Evolutionary conservation across 192 early-diverging fungal genomes (phyloP).

Genomic region (Chytriomyces sp.): DNA sequence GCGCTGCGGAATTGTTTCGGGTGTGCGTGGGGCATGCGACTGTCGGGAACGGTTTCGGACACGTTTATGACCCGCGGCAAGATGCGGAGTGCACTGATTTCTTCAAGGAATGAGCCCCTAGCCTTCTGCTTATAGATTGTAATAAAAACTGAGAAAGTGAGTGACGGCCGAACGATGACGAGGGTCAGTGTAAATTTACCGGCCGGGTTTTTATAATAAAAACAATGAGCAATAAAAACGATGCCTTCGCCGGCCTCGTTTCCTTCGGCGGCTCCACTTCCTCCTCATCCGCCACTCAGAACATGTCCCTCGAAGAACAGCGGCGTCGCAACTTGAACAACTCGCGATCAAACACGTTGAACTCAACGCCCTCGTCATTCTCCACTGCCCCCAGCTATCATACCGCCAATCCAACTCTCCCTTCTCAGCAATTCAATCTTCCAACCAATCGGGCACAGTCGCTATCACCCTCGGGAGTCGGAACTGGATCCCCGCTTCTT

Average conservation of each 20-base stretch:
- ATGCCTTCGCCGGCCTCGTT: slow-evolving; percentile 19
- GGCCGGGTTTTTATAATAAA: neutral
- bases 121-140: too few relatives aligned
- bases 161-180: too few relatives aligned
- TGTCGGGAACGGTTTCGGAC: slow-evolving; percentile 10
- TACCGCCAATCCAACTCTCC: neutral
- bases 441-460: too few relatives aligned
- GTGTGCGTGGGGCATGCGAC: slow-evolving; percentile 21
- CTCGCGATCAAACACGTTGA: neutral
- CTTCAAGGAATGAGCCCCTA: too few relatives aligned
- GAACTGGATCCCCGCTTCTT: neutral
- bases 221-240: neutral
- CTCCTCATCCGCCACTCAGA: neutral
- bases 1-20: slow-evolving; percentile 2
- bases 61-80: slow-evolving; percentile 1
- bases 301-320: slow-evolving; percentile 4
- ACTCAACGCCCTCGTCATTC: neutral
- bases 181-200: too few relatives aligned
- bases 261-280: neutral
- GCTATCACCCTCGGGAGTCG: neutral
- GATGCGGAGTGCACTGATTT: neutral
- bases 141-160: too few relatives aligned
- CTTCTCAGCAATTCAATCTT: too few relatives aligned
- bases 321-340: neutral
- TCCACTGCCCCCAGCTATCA: neutral